Conservation (phyloP, 1,139 yeast species). For the Protomyces arabidopsidicola region DNA sequence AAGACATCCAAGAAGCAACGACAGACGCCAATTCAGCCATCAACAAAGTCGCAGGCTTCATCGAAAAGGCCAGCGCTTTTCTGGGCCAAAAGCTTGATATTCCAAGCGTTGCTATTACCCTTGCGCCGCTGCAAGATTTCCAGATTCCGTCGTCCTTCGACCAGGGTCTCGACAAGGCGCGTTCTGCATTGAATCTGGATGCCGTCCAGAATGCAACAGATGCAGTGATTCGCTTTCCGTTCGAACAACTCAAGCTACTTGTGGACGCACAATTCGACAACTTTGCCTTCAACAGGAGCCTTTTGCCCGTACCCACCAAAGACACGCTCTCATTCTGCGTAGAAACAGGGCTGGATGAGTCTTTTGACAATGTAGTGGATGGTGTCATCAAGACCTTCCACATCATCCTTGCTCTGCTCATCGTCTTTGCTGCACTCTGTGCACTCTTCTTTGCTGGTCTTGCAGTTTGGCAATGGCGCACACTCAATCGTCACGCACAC, state of each 20-base stretch:
- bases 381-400: conserved; percentile 42
- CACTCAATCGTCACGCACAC: conserved; percentile 37
- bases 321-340: conserved; percentile 36
- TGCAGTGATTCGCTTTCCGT: conserved; percentile 49
- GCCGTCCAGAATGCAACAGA: conserved; percentile 52
- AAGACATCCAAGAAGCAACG: conserved; percentile 61
- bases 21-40: conserved; percentile 51
- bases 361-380: conserved; percentile 38
- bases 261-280: conserved; percentile 29
- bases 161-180: conserved; percentile 48
- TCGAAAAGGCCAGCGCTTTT: conserved; percentile 48
- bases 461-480: conserved; percentile 52
- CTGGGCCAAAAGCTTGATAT: conserved; percentile 48
- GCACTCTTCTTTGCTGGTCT: conserved; percentile 46
- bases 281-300: conserved; percentile 32
- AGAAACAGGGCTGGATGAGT: conserved; percentile 32
- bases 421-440: conserved; percentile 42
- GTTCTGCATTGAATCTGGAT: conserved; percentile 42
- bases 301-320: conserved; percentile 36
- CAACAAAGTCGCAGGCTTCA: conserved; percentile 42
- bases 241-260: conserved; percentile 46
- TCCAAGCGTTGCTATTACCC: conserved; percentile 47
- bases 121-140: conserved; percentile 53
- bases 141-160: conserved; percentile 61
- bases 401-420: conserved; percentile 44